Percentiles rank a stretch among this genome's conserved stretches.
These are phyloP conservation scores for Gossypium australe DNA, from an alignment of 345 rosid species.

Conservation along the genomic window DNA sequence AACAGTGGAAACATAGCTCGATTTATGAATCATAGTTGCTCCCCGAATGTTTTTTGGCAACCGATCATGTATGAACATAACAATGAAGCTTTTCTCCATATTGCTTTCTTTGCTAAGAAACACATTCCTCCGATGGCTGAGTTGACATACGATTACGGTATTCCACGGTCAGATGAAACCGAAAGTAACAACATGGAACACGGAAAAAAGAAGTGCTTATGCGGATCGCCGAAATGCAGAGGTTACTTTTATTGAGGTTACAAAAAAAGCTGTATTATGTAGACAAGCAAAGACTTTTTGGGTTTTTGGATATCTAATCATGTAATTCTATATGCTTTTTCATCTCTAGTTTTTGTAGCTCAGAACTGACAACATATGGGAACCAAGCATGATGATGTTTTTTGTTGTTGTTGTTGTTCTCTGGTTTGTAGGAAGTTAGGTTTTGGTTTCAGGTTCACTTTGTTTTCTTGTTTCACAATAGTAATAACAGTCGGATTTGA, in stretches of 20 bases:
- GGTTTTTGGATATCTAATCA: background rate
- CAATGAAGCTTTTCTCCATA: slow-evolving; percentile 39
- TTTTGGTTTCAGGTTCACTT: too few relatives aligned
- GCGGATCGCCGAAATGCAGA: slow-evolving; percentile 58
- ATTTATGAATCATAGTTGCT: slow-evolving; percentile 94
- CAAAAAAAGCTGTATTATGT: background rate
- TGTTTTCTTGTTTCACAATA: too few relatives aligned
- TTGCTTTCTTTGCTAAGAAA: slow-evolving; percentile 60
- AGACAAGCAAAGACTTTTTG: background rate
- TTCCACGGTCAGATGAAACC: slow-evolving; percentile 22
- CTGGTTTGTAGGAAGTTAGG: too few relatives aligned
- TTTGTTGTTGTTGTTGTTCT: background rate
- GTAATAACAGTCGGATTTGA: too few relatives aligned
- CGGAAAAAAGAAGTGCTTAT: slow-evolving; percentile 56
- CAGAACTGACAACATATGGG: too few relatives aligned
- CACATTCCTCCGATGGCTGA: slow-evolving; percentile 88
- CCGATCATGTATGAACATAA: slow-evolving; percentile 43
- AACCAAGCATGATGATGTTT: background rate
- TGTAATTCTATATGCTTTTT: background rate
- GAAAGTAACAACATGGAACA: slow-evolving; percentile 13
- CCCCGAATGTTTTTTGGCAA: slow-evolving; percentile 88
- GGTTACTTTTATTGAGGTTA: slow-evolving; percentile 23
- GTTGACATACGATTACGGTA: slow-evolving; percentile 81
- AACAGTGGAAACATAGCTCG: slow-evolving; percentile 77
- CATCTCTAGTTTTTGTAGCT: background rate